A percentile compares a stretch with the other conserved stretches of the same genome.
Conservation (phyloP, 176 grass and related monocot genomes). For the Aegilops longissima region DNA sequence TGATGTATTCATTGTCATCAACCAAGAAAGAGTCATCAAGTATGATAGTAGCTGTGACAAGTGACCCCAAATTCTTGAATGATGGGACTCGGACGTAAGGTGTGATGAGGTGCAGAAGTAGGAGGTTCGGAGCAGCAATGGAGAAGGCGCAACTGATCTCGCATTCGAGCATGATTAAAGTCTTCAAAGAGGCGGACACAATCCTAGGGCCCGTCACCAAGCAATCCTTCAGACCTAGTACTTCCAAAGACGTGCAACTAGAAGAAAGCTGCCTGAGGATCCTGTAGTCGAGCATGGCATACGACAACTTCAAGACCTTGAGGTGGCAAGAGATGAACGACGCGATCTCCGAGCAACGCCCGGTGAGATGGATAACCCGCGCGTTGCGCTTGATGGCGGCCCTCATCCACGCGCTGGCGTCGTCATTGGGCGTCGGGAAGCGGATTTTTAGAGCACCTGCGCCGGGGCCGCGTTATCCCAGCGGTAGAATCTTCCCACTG, state of each 20-base stretch:
- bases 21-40: constrained; percentile 27
- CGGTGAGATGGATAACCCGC: constrained; percentile 10
- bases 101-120: not conserved
- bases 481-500: no score
- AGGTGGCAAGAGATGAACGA: constrained; percentile 23
- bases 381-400: not conserved
- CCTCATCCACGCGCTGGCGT: constrained; percentile 18
- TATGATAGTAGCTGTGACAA: constrained; percentile 19
- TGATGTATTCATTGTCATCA: not conserved
- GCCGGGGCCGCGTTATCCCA: no score
- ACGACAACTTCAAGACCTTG: constrained; percentile 9
- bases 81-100: constrained; percentile 1
- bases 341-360: not conserved
- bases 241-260: constrained; percentile 27
- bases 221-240: constrained; percentile 16
- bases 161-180: constrained; percentile 14
- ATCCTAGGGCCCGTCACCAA: not conserved
- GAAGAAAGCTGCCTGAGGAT: not conserved
- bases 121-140: constrained; percentile 20
- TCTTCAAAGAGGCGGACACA: constrained; percentile 15
- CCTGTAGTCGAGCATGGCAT: not conserved
- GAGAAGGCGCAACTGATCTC: not conserved
- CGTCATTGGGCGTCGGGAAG: no score
- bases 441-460: no score
- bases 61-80: constrained; percentile 8